phyloP scores from a whole-genome alignment of 176 grass and related monocot genomes.

The Oryza coarctata region DNA sequence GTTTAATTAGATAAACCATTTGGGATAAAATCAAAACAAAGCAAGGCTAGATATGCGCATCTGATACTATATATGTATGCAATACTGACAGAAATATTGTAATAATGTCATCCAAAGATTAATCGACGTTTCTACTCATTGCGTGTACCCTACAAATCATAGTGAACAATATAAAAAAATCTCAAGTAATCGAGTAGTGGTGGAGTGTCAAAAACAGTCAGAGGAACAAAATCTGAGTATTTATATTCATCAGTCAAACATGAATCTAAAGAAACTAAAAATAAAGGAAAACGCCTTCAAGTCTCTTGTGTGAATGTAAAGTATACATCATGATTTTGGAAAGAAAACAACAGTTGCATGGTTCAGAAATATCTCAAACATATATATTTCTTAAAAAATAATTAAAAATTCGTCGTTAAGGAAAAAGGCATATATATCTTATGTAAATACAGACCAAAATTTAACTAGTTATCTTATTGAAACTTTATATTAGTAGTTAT shows the following conservation, averaged over 20 bases:
- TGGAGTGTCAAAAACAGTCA: not conserved
- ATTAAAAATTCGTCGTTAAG: not conserved
- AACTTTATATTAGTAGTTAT: not conserved
- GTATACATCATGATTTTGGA: not conserved
- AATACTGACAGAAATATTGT: not conserved
- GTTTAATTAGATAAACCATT: not conserved
- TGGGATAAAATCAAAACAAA: conserved; percentile 15
- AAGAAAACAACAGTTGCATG: not conserved
- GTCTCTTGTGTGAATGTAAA: not conserved
- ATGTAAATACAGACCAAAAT: not conserved
- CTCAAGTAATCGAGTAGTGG: not conserved
- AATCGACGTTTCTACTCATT: not conserved
- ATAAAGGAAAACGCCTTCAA: not conserved
- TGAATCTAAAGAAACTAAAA: not conserved
- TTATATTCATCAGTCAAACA: not conserved
- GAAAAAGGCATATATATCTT: not conserved
- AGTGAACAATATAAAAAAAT: not conserved
- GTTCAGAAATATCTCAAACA: not conserved
- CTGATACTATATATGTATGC: not conserved
- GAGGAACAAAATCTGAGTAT: not conserved
- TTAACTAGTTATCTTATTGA: not conserved
- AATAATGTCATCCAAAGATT: not conserved
- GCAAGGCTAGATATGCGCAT: not conserved
- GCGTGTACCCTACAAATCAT: not conserved
- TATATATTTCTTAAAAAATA: not conserved